Base-by-base conservation (phyloP, 495 filamentous ascomycete species). In the Podospora tetraspora region DNA sequence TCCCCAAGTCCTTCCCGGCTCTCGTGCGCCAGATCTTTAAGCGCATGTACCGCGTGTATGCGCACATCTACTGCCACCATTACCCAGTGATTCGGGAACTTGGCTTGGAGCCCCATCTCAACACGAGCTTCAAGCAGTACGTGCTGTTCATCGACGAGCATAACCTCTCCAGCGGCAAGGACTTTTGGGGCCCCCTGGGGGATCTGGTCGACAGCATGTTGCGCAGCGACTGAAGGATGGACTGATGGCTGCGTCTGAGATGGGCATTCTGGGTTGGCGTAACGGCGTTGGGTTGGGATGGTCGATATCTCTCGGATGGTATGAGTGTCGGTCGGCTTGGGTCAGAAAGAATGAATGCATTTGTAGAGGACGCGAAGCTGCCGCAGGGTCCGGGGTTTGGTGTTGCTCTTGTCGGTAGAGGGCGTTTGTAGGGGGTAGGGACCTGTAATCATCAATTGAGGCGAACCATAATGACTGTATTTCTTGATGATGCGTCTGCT, bases 91-190 rank as follows among this genome's bases (percentile, higher is more conserved):
- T 99, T 63, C 90, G 96, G 32, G 93, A 97, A 71, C 87, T 99
- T 29, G 95, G 95, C 30, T 85, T 99, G 66, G 95, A 99, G 80
- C 93, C 95, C 37, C 95, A 99, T 80, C 87, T 99, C 72, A 99
- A 99, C 81, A 99, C 95, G 60, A 95, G 91, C 82, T 99, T 99
- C 87, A 99, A 99, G 85, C 95, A 99, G 77, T 99, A 98, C 75
- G 95, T 97, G 64, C 85, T 97, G 59, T 97, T 97, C 81, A 92
- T 97, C 71, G 91, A 97, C 75, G 93, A 97, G 84, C 93, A 96
- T 79, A 87, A 85, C 69, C 77, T 97, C 73, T 90, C 91, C 63
- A 94, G 87, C 75, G 93, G 92, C 69, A 97, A 97, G 82, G 96
- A 98, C 77, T 99, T 92, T 83, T 99, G 92, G 90, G 95, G 95